A percentile compares a stretch with the other conserved stretches of the same genome.
Evolutionary conservation across 2,329 filamentous ascomycete species (phyloP).

Genomic region (Dendrostoma leiphaemia): DNA sequence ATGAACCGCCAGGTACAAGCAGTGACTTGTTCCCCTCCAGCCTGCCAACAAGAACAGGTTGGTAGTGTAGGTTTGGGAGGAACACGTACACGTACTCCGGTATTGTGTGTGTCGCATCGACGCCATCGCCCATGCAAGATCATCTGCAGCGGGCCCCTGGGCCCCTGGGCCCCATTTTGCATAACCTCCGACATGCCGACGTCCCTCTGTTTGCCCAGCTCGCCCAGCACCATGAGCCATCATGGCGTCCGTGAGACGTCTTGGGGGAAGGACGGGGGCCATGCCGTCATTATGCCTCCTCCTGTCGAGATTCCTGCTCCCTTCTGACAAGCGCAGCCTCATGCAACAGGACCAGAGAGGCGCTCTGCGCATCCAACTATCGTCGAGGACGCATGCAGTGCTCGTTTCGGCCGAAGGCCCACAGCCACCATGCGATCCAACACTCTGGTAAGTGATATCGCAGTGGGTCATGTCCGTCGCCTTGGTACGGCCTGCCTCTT

Average conservation of each 20-base stretch:
- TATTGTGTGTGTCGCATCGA: not conserved
- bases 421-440: not conserved
- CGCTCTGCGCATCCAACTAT: not conserved
- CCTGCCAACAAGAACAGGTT: not conserved
- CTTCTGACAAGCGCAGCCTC: not conserved
- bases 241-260: not conserved
- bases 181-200: conserved; percentile 16
- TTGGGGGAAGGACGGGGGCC: too few relatives aligned
- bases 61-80: not conserved
- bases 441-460: not conserved
- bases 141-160: not conserved
- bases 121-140: not conserved
- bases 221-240: not conserved
- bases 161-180: too few relatives aligned
- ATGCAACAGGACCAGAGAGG: not conserved
- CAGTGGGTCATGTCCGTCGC: conserved; percentile 3
- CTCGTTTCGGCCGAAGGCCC: not conserved
- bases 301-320: not conserved
- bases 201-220: not conserved
- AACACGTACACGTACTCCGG: conserved; percentile 1
- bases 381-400: not conserved
- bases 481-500: conserved; percentile 11
- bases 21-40: not conserved
- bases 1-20: not conserved
- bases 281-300: conserved; percentile 5